A percentile compares a stretch with the other conserved stretches of the same genome.
These are phyloP conservation scores for Pisolithus sp. DNA, from an alignment of 768 basidiomycete genomes.

Conservation along the genomic window DNA sequence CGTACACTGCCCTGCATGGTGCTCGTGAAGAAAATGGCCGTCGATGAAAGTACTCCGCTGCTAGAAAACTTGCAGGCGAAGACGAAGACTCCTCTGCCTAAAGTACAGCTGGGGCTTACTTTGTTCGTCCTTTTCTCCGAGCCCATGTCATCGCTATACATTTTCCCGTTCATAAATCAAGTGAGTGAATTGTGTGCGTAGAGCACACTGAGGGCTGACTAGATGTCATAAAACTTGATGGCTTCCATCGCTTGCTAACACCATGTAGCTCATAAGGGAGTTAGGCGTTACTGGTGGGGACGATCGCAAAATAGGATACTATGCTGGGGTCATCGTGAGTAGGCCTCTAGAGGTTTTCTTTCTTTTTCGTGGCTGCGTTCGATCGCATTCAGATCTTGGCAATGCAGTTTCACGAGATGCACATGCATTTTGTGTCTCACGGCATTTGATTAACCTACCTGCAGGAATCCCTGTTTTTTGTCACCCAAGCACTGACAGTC, in stretches of 20 bases:
- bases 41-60: constrained; percentile 40
- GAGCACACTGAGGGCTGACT: neutral
- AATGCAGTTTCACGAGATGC: neutral
- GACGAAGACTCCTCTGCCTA: constrained; percentile 41
- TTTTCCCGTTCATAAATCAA: constrained; percentile 60
- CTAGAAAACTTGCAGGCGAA: constrained; percentile 20
- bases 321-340: constrained; percentile 54
- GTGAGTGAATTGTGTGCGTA: constrained; percentile 17
- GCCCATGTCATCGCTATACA: constrained; percentile 49
- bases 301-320: constrained; percentile 59
- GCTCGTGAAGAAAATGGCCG: constrained; percentile 6
- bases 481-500: constrained; percentile 69
- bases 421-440: neutral
- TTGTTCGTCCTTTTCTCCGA: constrained; percentile 49
- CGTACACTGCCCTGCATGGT: too few relatives aligned
- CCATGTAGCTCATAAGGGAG: constrained; percentile 49
- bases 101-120: constrained; percentile 42
- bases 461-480: constrained; percentile 74
- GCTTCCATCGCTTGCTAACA: neutral
- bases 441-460: neutral
- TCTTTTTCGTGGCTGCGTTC: too few relatives aligned
- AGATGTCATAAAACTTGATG: neutral
- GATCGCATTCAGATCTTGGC: neutral
- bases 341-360: too few relatives aligned
- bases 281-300: constrained; percentile 62